Conservation (phyloP, 202 grass and related monocot genomes). For the Zizania palustris region DNA sequence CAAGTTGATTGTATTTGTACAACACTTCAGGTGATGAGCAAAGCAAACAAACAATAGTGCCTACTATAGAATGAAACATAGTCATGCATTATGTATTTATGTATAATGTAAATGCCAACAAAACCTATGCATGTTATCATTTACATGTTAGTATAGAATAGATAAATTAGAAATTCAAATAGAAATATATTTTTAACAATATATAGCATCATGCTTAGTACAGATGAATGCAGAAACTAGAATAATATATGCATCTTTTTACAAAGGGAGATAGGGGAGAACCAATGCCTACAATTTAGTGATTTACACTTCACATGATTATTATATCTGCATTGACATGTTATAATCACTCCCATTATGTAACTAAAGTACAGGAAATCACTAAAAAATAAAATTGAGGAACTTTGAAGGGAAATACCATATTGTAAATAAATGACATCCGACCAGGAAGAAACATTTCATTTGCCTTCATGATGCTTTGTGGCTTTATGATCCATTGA, state of each 20-base stretch:
- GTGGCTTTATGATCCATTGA: constrained; percentile 90
- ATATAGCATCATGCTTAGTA: not conserved
- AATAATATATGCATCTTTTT: constrained; percentile 5
- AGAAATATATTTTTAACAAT: constrained; percentile 1
- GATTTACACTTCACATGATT: not conserved
- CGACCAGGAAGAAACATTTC: constrained; percentile 97
- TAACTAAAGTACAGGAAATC: constrained; percentile 42
- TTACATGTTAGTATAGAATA: constrained; percentile 5
- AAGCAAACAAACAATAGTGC: too few relatives aligned
- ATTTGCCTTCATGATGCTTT: constrained; percentile 77
- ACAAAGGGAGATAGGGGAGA: not conserved
- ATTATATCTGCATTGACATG: constrained; percentile 15
- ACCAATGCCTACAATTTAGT: not conserved
- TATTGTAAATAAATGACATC: constrained; percentile 95
- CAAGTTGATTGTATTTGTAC: too few relatives aligned
- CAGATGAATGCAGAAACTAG: too few relatives aligned
- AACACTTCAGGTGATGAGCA: too few relatives aligned
- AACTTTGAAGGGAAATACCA: constrained; percentile 57
- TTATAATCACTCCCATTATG: not conserved
- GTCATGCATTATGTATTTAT: not conserved
- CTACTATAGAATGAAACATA: too few relatives aligned
- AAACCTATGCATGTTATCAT: not conserved
- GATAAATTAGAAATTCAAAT: not conserved
- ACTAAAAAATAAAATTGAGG: constrained; percentile 29
- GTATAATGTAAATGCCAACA: not conserved